These are phyloP conservation scores for Leishmania arabica DNA, from an alignment of 208 protist genomes.

Conservation along the genomic window DNA sequence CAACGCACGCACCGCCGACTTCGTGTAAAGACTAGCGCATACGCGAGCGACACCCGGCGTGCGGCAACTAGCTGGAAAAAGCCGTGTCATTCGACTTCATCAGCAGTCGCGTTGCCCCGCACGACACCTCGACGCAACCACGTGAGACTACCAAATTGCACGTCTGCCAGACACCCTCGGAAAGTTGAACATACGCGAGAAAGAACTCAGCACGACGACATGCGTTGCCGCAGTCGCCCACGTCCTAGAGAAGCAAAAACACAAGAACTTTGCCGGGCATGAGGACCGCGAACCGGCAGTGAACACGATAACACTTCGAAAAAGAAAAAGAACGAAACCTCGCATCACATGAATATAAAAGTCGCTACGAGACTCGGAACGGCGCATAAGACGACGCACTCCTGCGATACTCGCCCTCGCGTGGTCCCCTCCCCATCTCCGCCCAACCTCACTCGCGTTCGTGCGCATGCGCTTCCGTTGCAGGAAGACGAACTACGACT, in stretches of 20 bases:
- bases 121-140: not conserved
- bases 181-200: not conserved
- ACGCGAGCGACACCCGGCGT: not conserved
- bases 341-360: not conserved
- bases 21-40: not conserved
- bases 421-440: not conserved
- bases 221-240: not conserved
- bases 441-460: not conserved
- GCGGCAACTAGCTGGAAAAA: not conserved
- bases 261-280: not conserved
- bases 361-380: not conserved
- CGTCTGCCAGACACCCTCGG: not conserved
- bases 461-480: not conserved
- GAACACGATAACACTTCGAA: not conserved
- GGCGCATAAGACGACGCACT: not conserved
- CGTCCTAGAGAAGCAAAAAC: not conserved
- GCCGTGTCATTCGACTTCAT: not conserved
- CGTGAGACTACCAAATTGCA: not conserved
- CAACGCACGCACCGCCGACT: not conserved
- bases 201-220: not conserved
- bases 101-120: not conserved
- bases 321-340: not conserved
- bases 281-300: not conserved
- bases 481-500: not conserved
- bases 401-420: not conserved